Evolutionary conservation across 2,329 filamentous ascomycete genomes (phyloP), one percentile per base, ranked within the genome.

Genomic region (Talaromyces sp.): DNA sequence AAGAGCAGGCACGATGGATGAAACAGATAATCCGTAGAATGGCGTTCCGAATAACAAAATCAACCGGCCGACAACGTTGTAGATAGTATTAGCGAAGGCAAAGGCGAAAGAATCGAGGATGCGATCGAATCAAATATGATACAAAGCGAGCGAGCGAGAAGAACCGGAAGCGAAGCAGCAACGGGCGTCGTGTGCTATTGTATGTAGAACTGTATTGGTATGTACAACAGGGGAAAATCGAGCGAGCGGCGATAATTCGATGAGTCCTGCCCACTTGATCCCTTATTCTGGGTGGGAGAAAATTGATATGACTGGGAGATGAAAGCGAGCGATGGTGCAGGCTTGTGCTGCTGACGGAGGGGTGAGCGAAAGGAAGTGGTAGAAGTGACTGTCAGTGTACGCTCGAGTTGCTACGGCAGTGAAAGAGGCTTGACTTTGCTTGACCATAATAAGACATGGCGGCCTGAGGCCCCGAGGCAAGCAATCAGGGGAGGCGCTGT

Each of bases 271-370:
- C 35, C 47, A 50, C 47, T 54, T 31, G 52, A 6, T 19, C 54
- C 47, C 35, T 62, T 37, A 2, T 35, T n/a, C n/a, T 39, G 10
- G n/a, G 54, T 33, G 33, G 15, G 41, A 33, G 37, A 11, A 50
- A 50, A 41, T 13, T 31, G 60, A n/a, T 37, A 22, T 19, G 41
- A 45, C 39, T 11, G 41, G 41, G 31, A 31, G 33, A 60, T 50
- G 45, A 52, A 61, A 62, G 60, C 60, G 60, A 62, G 47, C 27
- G 60, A 43, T 62, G 35, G n/a, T 8, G 47, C 47, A 62, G 60
- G 10, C 31, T 33, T 62, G 47, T 33, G 35, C 35, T 62, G 60
- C 47, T 61, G 33, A 4, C n/a, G 52, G 52, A 31, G 45, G 31
- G 43, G 43, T 35, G 60, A 43, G 60, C 35, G 47, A 62, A 25